These are phyloP conservation scores for Xylaria cubensis DNA, from an alignment of 495 filamentous ascomycete species.

Conservation along the genomic window DNA sequence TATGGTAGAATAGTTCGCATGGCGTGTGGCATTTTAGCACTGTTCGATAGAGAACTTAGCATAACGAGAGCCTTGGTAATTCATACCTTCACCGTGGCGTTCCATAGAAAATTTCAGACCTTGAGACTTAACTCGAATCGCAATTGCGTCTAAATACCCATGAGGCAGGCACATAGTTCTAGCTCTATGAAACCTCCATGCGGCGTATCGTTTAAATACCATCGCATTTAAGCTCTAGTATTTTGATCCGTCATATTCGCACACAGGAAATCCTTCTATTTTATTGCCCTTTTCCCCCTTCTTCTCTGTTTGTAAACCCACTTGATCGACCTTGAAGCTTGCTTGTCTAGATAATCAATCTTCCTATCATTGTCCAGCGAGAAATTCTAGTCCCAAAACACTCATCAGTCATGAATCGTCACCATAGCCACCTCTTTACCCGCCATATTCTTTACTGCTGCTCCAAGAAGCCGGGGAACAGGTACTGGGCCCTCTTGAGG, in stretches of 20 bases:
- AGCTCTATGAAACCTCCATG: not conserved
- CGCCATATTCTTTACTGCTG: constrained; percentile 27
- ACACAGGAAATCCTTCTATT: not conserved
- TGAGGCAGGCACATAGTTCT: not conserved
- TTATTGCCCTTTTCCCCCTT: not conserved
- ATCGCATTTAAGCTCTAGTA: constrained; percentile 8
- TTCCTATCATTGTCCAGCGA: not conserved
- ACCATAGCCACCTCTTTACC: not conserved
- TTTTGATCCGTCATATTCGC: not conserved
- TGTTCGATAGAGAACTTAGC: constrained; percentile 20
- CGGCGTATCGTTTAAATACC: not conserved
- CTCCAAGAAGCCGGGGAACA: constrained; percentile 72
- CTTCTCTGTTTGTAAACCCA: not conserved
- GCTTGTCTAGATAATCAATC: constrained; percentile 10
- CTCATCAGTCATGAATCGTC: constrained; percentile 18
- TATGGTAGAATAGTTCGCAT: constrained; percentile 10
- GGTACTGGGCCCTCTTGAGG: constrained; percentile 72
- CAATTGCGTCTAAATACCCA: not conserved
- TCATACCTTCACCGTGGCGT: not conserved
- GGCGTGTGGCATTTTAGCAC: constrained; percentile 23
- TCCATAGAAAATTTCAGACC: too few relatives aligned
- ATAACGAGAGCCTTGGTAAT: constrained; percentile 9
- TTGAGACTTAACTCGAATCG: not conserved
- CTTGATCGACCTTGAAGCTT: not conserved
- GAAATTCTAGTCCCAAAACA: not conserved